Conservation (phyloP, 495 filamentous ascomycete genomes). For the Glutinoglossum americanum region DNA sequence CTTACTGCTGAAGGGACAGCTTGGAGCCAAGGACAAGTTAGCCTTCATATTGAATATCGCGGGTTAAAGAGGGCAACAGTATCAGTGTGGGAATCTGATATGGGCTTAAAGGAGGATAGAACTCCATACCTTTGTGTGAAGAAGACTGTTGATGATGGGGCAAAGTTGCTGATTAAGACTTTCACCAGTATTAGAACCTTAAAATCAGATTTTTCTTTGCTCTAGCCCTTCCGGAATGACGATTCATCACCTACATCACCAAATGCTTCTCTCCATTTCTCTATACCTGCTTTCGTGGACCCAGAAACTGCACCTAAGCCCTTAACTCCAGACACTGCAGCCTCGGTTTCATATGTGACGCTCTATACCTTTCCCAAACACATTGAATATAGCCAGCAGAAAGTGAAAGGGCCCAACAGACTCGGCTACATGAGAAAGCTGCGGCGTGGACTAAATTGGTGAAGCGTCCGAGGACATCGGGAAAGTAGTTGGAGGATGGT, state of each 20-base stretch:
- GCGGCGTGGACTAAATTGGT: neutral
- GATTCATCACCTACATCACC: neutral
- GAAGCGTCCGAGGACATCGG: neutral
- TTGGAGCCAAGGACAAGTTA: constrained; percentile 3
- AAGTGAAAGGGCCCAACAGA: neutral
- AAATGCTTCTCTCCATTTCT: neutral
- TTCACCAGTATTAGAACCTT: neutral
- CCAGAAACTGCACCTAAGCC: neutral
- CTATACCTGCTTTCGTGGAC: neutral
- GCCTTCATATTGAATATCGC: constrained; percentile 15
- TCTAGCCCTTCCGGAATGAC: neutral
- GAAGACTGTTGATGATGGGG: neutral
- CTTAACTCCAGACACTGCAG: neutral
- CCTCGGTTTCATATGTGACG: neutral
- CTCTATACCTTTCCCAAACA: neutral
- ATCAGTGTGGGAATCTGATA: neutral
- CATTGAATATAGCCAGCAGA: neutral
- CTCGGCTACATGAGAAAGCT: neutral
- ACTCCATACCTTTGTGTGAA: neutral
- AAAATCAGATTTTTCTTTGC: neutral
- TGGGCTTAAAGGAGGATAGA: neutral
- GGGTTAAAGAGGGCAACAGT: neutral
- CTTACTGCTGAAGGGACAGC: neutral
- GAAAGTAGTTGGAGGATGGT: no score
- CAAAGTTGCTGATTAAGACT: neutral